A percentile compares a stretch with the other conserved stretches of the same genome.
These are phyloP conservation scores for Cymodocea nodosa DNA, from an alignment of 116 monocot species.

Conservation along the genomic window DNA sequence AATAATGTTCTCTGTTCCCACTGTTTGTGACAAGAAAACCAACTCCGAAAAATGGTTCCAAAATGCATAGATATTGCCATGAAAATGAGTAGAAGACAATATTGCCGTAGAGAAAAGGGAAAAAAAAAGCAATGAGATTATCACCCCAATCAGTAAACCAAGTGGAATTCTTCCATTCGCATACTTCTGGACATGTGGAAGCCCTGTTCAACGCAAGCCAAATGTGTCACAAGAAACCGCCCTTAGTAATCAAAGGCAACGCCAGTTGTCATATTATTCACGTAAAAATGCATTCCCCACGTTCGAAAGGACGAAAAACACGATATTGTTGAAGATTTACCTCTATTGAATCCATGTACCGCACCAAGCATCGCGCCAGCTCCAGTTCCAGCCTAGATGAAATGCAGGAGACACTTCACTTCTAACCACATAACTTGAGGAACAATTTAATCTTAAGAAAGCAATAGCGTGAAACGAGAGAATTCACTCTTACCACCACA, in stretches of 20 bases:
- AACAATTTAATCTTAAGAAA: not conserved
- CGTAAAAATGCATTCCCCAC: too few relatives aligned
- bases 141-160: constrained; percentile 56
- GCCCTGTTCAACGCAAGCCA: constrained; percentile 25
- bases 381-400: constrained; percentile 59
- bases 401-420: not conserved
- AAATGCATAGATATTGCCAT: not conserved
- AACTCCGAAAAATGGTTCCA: too few relatives aligned
- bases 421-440: not conserved
- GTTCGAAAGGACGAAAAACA: not conserved
- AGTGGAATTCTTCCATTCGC: constrained; percentile 70
- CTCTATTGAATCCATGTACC: constrained; percentile 74
- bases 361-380: constrained; percentile 63
- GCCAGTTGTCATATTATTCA: not conserved
- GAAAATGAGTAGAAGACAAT: not conserved
- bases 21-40: too few relatives aligned
- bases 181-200: constrained; percentile 71
- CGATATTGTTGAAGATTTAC: constrained; percentile 9
- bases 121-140: not conserved
- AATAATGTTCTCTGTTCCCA: too few relatives aligned
- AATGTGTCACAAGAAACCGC: not conserved
- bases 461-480: not conserved
- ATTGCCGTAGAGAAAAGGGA: not conserved
- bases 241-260: not conserved
- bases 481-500: constrained; percentile 36